A percentile compares a stretch with the other conserved stretches of the same genome.
Evolutionary conservation across 2,329 filamentous ascomycete species (phyloP).

Genomic region (Ceratocystis eucalypticola): DNA sequence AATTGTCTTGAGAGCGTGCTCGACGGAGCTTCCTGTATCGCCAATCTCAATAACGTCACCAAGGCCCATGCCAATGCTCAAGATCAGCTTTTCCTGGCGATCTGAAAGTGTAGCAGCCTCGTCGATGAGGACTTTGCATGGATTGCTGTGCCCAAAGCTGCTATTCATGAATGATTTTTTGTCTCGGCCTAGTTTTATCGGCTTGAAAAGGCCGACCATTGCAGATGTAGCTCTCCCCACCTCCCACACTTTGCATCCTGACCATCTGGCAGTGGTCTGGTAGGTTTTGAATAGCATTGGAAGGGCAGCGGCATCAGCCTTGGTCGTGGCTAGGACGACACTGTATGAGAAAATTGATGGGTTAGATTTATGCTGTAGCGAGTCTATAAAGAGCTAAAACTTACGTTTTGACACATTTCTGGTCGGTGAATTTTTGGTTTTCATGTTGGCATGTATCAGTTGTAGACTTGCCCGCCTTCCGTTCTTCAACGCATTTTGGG

Average conservation of each 20-base stretch:
- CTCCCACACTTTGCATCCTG: slow-evolving; percentile 24
- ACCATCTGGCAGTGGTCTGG: slow-evolving; percentile 20
- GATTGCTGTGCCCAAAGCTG: slow-evolving; percentile 23
- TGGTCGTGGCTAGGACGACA: not conserved
- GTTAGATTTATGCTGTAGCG: not conserved
- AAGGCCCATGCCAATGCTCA: slow-evolving; percentile 25
- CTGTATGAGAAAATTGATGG: not conserved
- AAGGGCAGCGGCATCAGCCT: slow-evolving; percentile 14
- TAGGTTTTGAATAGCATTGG: slow-evolving; percentile 24
- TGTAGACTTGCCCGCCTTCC: not conserved
- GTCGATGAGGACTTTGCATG: slow-evolving; percentile 24
- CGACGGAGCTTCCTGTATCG: slow-evolving; percentile 7
- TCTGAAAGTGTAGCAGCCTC: slow-evolving; percentile 23
- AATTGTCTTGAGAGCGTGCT: not conserved
- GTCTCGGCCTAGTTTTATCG: slow-evolving; percentile 23
- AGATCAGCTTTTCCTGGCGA: slow-evolving; percentile 17
- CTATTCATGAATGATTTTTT: slow-evolving; percentile 23
- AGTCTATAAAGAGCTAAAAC: not conserved
- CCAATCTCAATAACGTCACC: slow-evolving; percentile 21
- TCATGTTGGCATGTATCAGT: not conserved
- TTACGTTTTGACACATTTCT: not conserved
- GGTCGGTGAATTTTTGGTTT: not conserved
- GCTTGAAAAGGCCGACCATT: slow-evolving; percentile 25
- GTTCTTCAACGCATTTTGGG: not conserved
- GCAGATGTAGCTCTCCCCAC: slow-evolving; percentile 25